phyloP scores from a whole-genome alignment of 352 stramenopile genomes.

The Paralagenidium karlingii region DNA sequence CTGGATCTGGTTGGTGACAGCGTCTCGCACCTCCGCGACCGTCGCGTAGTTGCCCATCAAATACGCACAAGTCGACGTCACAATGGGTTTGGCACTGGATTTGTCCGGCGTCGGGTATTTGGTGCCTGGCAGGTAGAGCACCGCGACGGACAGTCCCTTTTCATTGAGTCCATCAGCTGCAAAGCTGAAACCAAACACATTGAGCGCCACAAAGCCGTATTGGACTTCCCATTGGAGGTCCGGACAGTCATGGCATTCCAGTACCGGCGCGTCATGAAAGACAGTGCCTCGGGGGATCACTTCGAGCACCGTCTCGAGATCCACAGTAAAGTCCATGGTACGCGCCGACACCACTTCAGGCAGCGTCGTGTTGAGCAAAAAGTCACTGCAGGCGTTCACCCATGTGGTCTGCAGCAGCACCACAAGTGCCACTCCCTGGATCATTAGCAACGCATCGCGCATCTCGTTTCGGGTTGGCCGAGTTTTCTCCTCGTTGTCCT shows the following conservation, averaged over 20 bases:
- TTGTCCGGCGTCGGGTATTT: conserved; percentile 41
- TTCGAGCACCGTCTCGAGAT: conserved; percentile 26
- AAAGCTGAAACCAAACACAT: conserved; percentile 39
- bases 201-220: conserved; percentile 35
- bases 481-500: too few species aligned
- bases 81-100: conserved; percentile 28
- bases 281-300: conserved; percentile 28
- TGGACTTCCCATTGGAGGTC: conserved; percentile 24
- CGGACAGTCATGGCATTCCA: conserved; percentile 26
- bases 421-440: too few species aligned
- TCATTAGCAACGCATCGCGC: too few species aligned
- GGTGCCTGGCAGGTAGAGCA: conserved; percentile 27
- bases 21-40: conserved; percentile 40
- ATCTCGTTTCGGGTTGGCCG: too few species aligned
- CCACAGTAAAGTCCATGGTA: conserved; percentile 43
- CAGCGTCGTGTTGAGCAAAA: conserved; percentile 24
- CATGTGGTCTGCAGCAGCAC: too few species aligned
- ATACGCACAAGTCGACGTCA: conserved; percentile 53
- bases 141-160: conserved; percentile 27
- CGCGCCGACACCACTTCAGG: conserved; percentile 23
- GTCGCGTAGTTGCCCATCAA: conserved; percentile 57
- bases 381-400: conserved; percentile 70
- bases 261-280: conserved; percentile 32
- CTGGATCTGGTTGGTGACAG: conserved; percentile 33
- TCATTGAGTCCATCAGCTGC: conserved; percentile 42